Evolutionary conservation across 2,329 filamentous ascomycete species (phyloP).

Genomic region (Scedosporium apiospermum): DNA sequence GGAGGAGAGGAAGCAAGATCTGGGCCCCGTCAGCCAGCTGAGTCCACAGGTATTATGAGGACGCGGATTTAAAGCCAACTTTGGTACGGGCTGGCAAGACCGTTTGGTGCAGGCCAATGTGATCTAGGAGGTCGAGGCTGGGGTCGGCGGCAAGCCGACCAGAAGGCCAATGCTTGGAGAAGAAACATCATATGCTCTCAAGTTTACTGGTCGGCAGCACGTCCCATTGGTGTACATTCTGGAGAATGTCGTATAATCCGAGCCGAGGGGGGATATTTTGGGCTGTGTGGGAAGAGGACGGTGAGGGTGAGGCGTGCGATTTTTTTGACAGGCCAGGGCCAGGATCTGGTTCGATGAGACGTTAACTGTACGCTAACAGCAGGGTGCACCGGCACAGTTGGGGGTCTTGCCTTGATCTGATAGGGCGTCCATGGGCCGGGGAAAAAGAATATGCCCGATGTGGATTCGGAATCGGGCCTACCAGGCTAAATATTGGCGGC

Average conservation of each 20-base stretch:
- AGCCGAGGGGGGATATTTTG: background rate
- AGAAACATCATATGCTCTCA: too few species aligned
- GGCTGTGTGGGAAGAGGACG: background rate
- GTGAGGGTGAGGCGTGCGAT: background rate
- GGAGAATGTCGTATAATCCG: too few species aligned
- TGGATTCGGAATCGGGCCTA: constrained; percentile 5
- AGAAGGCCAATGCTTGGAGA: background rate
- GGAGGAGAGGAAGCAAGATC: background rate
- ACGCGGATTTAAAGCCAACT: background rate
- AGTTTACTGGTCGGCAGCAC: too few species aligned
- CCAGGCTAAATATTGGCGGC: constrained; percentile 7
- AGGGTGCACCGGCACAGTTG: background rate
- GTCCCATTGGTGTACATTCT: too few species aligned
- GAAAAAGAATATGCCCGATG: constrained; percentile 1
- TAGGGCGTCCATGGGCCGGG: constrained; percentile 3
- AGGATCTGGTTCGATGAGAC: constrained; percentile 6
- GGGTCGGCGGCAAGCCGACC: background rate
- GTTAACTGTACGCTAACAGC: background rate
- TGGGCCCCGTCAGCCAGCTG: background rate
- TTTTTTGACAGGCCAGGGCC: background rate
- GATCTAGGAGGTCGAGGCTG: background rate
- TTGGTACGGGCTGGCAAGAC: background rate
- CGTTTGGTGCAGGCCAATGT: background rate
- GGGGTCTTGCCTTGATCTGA: background rate
- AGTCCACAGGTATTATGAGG: too few species aligned